These are phyloP conservation scores for Chrysosporium queenslandicum DNA, from an alignment of 2,329 filamentous ascomycete genomes.

Conservation along the genomic window DNA sequence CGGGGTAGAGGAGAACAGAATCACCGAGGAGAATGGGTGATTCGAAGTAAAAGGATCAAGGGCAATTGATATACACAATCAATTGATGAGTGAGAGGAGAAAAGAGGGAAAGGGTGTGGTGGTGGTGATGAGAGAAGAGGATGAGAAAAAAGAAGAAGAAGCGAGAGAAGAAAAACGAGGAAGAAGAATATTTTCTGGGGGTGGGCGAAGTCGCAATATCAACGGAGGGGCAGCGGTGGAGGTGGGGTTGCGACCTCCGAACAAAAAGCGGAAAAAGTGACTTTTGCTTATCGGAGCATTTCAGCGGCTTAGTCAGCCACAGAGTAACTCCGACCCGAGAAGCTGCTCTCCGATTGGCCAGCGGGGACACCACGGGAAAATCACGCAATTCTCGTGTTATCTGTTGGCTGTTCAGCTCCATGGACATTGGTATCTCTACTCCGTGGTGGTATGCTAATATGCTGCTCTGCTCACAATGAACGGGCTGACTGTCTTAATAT, in stretches of 20 bases:
- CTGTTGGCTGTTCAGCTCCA: too few species aligned
- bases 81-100: conserved; percentile 17
- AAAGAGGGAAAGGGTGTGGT: conserved; percentile 15
- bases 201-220: background rate
- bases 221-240: background rate
- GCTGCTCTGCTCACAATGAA: too few species aligned
- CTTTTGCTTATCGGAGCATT: conserved; percentile 6
- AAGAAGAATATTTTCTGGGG: conserved; percentile 4
- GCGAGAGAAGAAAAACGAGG: conserved; percentile 12
- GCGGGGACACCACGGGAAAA: background rate
- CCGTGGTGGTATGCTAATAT: too few species aligned
- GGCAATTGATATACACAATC: conserved; percentile 6
- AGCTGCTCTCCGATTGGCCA: background rate
- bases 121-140: conserved; percentile 17
- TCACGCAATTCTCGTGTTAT: background rate
- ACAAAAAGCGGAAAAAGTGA: background rate
- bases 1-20: background rate
- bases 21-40: background rate
- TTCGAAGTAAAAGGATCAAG: background rate
- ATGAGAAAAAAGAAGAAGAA: conserved; percentile 17
- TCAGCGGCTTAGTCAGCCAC: background rate
- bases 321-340: background rate
- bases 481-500: too few species aligned
- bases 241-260: background rate
- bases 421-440: too few species aligned